Conservation (phyloP, 257 asterid genomes). For the Galeopsis tetrahit region DNA sequence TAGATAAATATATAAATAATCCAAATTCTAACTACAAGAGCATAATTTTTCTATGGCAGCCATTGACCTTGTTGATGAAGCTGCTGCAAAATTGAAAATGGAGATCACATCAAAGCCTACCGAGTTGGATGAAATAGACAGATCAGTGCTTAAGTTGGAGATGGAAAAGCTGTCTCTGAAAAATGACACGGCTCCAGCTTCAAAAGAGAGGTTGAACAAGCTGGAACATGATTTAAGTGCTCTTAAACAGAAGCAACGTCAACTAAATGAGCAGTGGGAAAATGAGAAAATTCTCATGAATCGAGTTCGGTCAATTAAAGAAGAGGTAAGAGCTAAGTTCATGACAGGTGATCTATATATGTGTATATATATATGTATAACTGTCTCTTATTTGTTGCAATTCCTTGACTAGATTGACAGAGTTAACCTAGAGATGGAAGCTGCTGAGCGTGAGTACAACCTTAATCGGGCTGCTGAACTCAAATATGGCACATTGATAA, state of each 20-base stretch:
- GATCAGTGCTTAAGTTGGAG: constrained; percentile 85
- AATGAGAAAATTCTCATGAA: constrained; percentile 78
- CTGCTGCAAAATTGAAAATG: constrained; percentile 96
- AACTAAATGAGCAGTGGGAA: constrained; percentile 84
- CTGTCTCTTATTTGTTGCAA: not conserved
- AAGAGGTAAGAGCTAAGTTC: constrained; percentile 61
- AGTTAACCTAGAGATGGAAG: constrained; percentile 93
- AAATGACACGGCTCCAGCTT: constrained; percentile 82
- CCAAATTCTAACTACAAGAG: not conserved
- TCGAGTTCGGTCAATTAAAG: constrained; percentile 74
- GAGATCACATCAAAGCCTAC: constrained; percentile 95
- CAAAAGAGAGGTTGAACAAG: constrained; percentile 78
- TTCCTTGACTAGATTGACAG: constrained; percentile 67
- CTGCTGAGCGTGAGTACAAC: constrained; percentile 96
- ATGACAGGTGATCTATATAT: not conserved
- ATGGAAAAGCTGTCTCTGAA: constrained; percentile 91
- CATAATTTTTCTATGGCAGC: constrained; percentile 53
- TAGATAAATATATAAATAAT: not conserved
- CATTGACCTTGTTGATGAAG: constrained; percentile 96
- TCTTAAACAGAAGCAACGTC: constrained; percentile 69
- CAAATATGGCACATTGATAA: constrained; percentile 78
- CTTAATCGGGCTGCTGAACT: constrained; percentile 95
- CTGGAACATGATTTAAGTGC: constrained; percentile 75
- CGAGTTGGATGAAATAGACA: constrained; percentile 80
- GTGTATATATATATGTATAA: not conserved